Evolutionary conservation across 805 yeast genomes (phyloP), one percentile per base, ranked within the genome.

Genomic region (Metahyphopichia silvanorum): DNA sequence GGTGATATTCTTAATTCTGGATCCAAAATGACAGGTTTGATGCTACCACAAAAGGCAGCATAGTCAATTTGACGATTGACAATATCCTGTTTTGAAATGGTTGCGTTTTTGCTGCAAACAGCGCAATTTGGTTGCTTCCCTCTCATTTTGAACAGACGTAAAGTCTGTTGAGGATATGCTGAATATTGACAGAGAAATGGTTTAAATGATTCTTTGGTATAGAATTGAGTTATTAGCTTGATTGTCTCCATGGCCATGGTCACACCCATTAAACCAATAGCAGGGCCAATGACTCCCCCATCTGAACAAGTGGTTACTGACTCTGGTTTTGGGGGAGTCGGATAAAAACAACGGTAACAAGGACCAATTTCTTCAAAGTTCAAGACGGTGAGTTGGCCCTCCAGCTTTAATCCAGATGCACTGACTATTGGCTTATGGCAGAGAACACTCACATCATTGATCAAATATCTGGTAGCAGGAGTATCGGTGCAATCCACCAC

Each of bases 401-500:
- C 98, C 0, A 94, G 73, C 44, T 82, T 81, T 32, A 93, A 67
- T 0, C 98, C 98, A 0, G 97, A 85, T 0, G 95, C 99, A 12
- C 96, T 86, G 1, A 93, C 81, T 0, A 93, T 71, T 0, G 96
- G 80, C 37, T 77, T 77, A 0, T 77, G 75, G 1, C 74, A 53
- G 1, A 81, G 43, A 0, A 86, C 95, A 9, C 88, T 79, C 1
- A 80, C 83, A 55, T 93, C 99, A 35, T 86, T 85, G 21, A 93
- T 76, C 38, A 93, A 68, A 53, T 93, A 93, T 42, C 98, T 65
- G 0, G 94, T 79, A 26, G 77, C 74, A 9, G 98, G 98, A 2
- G 91, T 79, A 58, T 93, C 99, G 0, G 98, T 91, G 51, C 98
- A 94, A 57, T 93, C 99, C 14, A 93, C 62, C 4, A 93, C 77